Evolutionary conservation across 2,329 filamentous ascomycete species (phyloP).

Genomic region (Curvularia sp.): DNA sequence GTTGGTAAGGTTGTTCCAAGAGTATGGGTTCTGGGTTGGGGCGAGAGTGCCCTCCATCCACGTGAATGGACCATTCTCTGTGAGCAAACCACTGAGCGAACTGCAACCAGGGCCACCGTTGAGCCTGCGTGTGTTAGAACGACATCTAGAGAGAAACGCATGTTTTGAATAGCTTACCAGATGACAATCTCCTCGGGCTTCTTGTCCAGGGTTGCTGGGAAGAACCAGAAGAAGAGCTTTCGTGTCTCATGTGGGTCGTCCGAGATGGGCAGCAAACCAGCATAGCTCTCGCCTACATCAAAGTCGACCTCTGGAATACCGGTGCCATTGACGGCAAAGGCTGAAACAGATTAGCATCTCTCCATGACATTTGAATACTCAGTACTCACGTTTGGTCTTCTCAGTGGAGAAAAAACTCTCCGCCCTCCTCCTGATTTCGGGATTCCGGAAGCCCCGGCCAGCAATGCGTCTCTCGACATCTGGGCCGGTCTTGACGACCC

Average conservation of each 20-base stretch:
- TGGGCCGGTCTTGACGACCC: conserved; percentile 22
- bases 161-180: conserved; percentile 46
- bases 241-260: conserved; percentile 57
- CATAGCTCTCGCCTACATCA: conserved; percentile 70
- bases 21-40: conserved; percentile 71
- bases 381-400: conserved; percentile 43
- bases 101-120: conserved; percentile 52
- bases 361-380: no score
- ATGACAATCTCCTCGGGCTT: conserved; percentile 67
- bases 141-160: conserved; percentile 4
- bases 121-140: conserved; percentile 32
- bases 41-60: conserved; percentile 70
- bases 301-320: conserved; percentile 72
- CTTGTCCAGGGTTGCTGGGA: conserved; percentile 61
- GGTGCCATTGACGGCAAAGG: conserved; percentile 69
- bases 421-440: conserved; percentile 45
- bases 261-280: conserved; percentile 67
- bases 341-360: conserved; percentile 46
- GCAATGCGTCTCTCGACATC: conserved; percentile 38
- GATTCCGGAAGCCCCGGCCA: conserved; percentile 40
- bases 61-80: conserved; percentile 73
- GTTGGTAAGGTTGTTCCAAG: conserved; percentile 64
- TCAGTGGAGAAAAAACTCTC: conserved; percentile 41
- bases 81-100: conserved; percentile 72
- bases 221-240: conserved; percentile 70